Percentiles rank a stretch among this genome's conserved stretches.
Evolutionary conservation across 495 filamentous ascomycete species (phyloP).

Genomic region (Tuber umbilicatum): DNA sequence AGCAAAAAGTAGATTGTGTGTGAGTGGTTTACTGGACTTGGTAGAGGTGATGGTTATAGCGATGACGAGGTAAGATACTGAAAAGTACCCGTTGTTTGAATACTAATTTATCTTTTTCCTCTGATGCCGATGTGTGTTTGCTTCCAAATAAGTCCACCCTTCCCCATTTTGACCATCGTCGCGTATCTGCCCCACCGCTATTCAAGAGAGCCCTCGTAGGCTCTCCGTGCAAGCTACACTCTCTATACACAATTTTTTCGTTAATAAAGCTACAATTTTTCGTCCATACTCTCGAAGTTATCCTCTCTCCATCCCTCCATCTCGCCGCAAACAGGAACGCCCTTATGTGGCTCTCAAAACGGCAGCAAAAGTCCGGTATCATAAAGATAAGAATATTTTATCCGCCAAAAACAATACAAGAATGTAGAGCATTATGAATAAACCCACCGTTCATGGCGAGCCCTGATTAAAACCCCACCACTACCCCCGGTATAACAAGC

Average conservation of each 20-base stretch:
- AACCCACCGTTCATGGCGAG: background rate
- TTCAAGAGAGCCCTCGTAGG: background rate
- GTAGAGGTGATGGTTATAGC: background rate
- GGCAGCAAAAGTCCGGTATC: background rate
- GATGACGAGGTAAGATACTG: background rate
- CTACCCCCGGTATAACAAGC: background rate
- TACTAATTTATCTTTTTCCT: background rate
- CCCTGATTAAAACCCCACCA: background rate
- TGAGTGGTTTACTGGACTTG: background rate
- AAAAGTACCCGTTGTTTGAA: background rate
- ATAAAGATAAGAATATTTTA: background rate
- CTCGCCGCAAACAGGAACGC: background rate
- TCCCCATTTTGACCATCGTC: background rate
- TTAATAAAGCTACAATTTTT: background rate
- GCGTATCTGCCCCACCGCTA: background rate
- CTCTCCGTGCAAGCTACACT: background rate
- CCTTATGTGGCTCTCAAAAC: background rate
- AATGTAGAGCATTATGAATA: background rate
- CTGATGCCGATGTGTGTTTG: background rate
- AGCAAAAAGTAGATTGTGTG: background rate
- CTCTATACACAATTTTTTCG: background rate
- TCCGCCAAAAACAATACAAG: background rate
- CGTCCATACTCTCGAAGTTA: background rate
- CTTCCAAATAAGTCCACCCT: background rate
- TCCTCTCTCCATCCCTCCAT: background rate